Base-by-base conservation (phyloP, 257 asterid species). In the Verbascum thapsus region DNA sequence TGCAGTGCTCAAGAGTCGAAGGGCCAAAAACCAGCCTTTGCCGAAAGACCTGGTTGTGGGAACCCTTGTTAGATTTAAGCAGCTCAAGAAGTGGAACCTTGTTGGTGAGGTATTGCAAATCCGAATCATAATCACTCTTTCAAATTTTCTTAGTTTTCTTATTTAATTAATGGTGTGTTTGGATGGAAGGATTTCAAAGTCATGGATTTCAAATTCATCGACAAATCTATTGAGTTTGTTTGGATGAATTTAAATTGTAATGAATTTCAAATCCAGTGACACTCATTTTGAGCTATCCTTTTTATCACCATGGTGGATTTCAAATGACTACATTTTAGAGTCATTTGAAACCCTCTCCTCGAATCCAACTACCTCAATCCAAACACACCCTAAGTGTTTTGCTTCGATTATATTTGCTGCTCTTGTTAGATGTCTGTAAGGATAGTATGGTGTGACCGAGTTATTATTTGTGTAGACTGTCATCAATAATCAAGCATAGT, bases 71-170 rank as follows among this genome's bases (percentile, higher is more conserved):
- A 81, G 97, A 73, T 94, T 94, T 69, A 94, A 94, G 80, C 99
- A 94, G 84, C 95, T 90, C 74, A 90, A 83, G 88, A 94, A 87
- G 70, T 90, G 99, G 99, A 78, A 84, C 78, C 88, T 90, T 71
- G 97, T 94, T 62, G 45, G 92, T 68, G 97, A 94, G 99, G 99
- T 92, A 75, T 12, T 54, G 61, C 49, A 22, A 34, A 26, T 41
- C 16, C 42, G 35, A n/a, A n/a, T 55, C 15, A 2, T 35, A 11
- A 10, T 48, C 16, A 5, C 32, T 41, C 48, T 37, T 43, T 43
- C 15, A 8, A 26, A 0, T 48, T 56, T 26, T 47, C 68, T 43
- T 72, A 18, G 6, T 15, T 22, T 44, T 52, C 23, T 11, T 0
- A 54, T 41, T 42, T 22, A 53, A 40, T 59, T n/a, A n/a, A n/a